Evolutionary conservation across 129 eudicot genomes (phyloP).

Genomic region (Chrysanthemum makinoi): DNA sequence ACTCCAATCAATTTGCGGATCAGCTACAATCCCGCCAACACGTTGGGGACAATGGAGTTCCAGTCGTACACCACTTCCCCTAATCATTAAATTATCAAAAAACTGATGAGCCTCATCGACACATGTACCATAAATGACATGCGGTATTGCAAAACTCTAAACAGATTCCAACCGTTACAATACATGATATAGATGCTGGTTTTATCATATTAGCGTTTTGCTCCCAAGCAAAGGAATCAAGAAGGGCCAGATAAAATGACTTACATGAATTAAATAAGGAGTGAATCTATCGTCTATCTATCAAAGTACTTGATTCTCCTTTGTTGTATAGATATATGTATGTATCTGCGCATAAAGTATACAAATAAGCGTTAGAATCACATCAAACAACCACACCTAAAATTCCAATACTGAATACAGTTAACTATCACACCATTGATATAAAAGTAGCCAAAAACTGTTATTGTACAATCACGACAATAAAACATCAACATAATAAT

Average conservation of each 20-base stretch:
- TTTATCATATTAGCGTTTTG: no score
- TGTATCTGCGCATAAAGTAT: neutral
- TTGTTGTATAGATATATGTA: neutral
- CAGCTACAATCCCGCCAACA: conserved; percentile 50
- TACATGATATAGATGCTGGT: no score
- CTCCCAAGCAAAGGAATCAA: no score
- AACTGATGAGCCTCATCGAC: neutral
- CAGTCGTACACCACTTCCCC: conserved; percentile 52
- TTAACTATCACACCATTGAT: no score
- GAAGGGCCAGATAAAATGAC: neutral
- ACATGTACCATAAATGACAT: neutral
- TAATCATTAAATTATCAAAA: conserved; percentile 2
- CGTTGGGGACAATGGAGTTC: conserved; percentile 45
- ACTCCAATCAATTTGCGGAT: conserved; percentile 89
- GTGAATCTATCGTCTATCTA: neutral
- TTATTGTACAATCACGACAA: no score
- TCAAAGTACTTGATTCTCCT: neutral
- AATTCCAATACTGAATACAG: no score
- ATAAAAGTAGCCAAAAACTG: no score
- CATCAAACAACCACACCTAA: no score
- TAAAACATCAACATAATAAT: no score
- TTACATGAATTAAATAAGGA: neutral
- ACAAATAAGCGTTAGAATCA: neutral
- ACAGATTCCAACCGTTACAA: neutral
- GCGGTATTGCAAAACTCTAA: neutral